Conservation (phyloP, 768 basidiomycete species). For the Serendipita sp. region DNA sequence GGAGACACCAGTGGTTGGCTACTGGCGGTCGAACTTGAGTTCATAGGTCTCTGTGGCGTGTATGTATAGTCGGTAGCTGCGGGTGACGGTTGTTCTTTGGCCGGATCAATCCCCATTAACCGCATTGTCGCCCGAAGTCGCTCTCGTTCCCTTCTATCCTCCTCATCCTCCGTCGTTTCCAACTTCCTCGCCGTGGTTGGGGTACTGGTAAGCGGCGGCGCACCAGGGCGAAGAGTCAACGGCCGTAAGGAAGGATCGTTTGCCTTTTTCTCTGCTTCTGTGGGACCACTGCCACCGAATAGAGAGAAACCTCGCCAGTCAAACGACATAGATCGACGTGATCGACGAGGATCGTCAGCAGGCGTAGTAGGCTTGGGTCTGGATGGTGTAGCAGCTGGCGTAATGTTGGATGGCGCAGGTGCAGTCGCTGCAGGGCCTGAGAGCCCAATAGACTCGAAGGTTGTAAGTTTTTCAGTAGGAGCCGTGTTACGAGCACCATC, state of each 20-base stretch:
- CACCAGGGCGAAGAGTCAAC: conserved; percentile 55
- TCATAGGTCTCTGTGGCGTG: conserved; percentile 18
- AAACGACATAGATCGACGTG: conserved; percentile 55
- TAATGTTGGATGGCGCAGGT: conserved; percentile 7
- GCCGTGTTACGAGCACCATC: conserved; percentile 22
- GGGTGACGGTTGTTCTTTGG: conserved; percentile 32
- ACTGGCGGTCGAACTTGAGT: too few species aligned
- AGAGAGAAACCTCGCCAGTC: conserved; percentile 72
- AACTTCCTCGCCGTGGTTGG: conserved; percentile 44
- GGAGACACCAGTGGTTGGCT: neutral
- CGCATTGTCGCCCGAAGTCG: conserved; percentile 84
- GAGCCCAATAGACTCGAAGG: conserved; percentile 11
- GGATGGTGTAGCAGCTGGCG: conserved; percentile 15
- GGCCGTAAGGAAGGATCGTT: conserved; percentile 36
- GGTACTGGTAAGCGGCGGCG: conserved; percentile 30
- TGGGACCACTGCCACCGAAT: conserved; percentile 32
- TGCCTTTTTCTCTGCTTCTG: conserved; percentile 37
- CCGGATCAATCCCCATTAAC: conserved; percentile 73
- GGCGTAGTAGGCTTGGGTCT: conserved; percentile 20
- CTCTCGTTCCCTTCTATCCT: conserved; percentile 75
- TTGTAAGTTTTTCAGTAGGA: conserved; percentile 20
- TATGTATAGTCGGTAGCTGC: conserved; percentile 10
- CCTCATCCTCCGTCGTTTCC: conserved; percentile 83
- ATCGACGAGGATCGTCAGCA: conserved; percentile 28
- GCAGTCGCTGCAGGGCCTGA: neutral